A percentile compares a stretch with the other conserved stretches of the same genome.
These are phyloP conservation scores for Fusarium sp. DNA, from an alignment of 2,329 filamentous ascomycete genomes.

Conservation along the genomic window DNA sequence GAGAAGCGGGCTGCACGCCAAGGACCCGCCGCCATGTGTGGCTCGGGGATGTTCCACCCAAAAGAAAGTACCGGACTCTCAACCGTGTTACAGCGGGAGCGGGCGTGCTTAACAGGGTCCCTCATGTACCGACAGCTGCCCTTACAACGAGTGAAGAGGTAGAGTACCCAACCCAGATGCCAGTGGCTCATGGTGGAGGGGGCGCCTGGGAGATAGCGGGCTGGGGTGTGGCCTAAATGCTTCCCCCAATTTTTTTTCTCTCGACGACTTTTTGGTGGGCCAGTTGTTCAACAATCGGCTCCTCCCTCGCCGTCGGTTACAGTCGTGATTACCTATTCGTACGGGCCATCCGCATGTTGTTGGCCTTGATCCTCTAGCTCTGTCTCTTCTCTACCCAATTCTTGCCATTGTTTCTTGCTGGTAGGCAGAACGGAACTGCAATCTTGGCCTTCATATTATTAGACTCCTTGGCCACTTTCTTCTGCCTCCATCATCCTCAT, in stretches of 20 bases:
- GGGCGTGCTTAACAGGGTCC: conserved; percentile 24
- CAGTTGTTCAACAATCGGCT: conserved; percentile 50
- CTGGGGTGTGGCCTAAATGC: conserved; percentile 38
- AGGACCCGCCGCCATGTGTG: conserved; percentile 43
- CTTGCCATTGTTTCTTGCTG: conserved; percentile 41
- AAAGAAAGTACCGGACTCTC: conserved; percentile 41
- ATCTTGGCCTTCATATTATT: conserved; percentile 42
- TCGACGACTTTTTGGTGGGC: conserved; percentile 48
- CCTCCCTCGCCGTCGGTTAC: conserved; percentile 42
- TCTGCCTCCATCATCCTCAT: conserved; percentile 39
- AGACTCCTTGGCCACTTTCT: conserved; percentile 37
- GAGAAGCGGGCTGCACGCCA: conserved; percentile 50
- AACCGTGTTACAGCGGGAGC: conserved; percentile 30
- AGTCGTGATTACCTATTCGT: conserved; percentile 45
- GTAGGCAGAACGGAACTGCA: conserved; percentile 40
- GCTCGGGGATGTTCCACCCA: conserved; percentile 39
- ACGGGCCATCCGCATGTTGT: conserved; percentile 37
- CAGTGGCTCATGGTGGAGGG: conserved; percentile 26
- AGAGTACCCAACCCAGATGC: conserved; percentile 22
- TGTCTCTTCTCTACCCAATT: conserved; percentile 34
- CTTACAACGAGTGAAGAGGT: conserved; percentile 15
- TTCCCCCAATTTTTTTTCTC: conserved; percentile 49
- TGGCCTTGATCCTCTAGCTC: conserved; percentile 29
- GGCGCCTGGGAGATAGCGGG: conserved; percentile 25
- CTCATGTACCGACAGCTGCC: conserved; percentile 36